Percentiles rank a stretch among this genome's conserved stretches.
These are phyloP conservation scores for Fusarium abutilonis DNA, from an alignment of 2,329 filamentous ascomycete genomes.

Conservation along the genomic window DNA sequence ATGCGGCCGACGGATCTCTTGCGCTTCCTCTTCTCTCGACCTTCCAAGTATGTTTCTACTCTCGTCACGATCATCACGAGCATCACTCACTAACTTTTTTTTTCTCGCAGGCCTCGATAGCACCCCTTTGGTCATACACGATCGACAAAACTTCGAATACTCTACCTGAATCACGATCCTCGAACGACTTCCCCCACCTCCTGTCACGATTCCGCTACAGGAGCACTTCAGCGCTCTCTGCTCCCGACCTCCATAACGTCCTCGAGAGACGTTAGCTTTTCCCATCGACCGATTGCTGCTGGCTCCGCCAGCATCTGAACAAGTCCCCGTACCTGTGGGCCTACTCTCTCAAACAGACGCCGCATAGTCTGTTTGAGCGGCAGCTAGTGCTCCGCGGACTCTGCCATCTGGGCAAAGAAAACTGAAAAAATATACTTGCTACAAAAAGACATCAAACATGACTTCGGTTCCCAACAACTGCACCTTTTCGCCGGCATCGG, in stretches of 20 bases:
- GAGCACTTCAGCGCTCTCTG: slow-evolving; percentile 85
- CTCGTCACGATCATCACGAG: not conserved
- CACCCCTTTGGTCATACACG: slow-evolving; percentile 60
- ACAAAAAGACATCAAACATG: slow-evolving; percentile 64
- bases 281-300: slow-evolving; percentile 70
- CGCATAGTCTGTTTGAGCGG: slow-evolving; percentile 96
- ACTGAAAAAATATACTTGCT: not conserved
- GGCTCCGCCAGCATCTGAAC: slow-evolving; percentile 83
- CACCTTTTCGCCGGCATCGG: slow-evolving; percentile 82
- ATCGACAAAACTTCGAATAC: not conserved
- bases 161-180: slow-evolving; percentile 14
- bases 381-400: slow-evolving; percentile 94
- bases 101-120: slow-evolving; percentile 66
- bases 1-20: slow-evolving; percentile 93
- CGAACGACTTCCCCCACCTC: slow-evolving; percentile 48
- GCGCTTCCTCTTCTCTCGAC: slow-evolving; percentile 87
- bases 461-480: slow-evolving; percentile 82
- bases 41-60: slow-evolving; percentile 77
- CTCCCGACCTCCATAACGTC: slow-evolving; percentile 92
- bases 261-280: slow-evolving; percentile 69
- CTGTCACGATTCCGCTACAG: slow-evolving; percentile 88
- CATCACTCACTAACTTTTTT: slow-evolving; percentile 10
- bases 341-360: slow-evolving; percentile 97
- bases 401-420: slow-evolving; percentile 53
- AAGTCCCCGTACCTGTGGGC: slow-evolving; percentile 78